phyloP scores from a whole-genome alignment of 257 asterid species.

The Parsonsia alboflavescens region DNA sequence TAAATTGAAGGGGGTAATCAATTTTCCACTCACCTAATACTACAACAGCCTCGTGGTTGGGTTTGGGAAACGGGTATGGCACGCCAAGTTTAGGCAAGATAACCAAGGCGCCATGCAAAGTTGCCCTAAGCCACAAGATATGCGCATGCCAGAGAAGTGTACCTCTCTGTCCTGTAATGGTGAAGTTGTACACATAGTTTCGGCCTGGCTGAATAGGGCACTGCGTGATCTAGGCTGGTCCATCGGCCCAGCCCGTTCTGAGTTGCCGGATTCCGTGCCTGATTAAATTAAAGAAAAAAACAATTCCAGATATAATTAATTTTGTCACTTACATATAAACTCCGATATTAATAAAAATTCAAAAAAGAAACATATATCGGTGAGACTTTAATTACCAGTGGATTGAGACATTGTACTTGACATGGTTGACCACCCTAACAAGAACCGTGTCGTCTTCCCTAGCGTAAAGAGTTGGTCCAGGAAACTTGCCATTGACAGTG shows the following conservation, averaged over 20 bases:
- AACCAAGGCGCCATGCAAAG: conserved; percentile 79
- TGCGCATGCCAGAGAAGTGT: conserved; percentile 22
- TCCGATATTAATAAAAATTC: too few relatives aligned
- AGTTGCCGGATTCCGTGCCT: conserved; percentile 61
- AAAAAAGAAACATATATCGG: too few relatives aligned
- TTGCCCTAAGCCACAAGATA: conserved; percentile 70
- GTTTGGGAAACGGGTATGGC: conserved; percentile 83
- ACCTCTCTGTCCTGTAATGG: conserved; percentile 24
- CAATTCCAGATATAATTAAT: neutral
- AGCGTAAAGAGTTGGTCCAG: conserved; percentile 83
- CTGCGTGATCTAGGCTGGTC: conserved; percentile 87
- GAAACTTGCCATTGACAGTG: conserved; percentile 64
- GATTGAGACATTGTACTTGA: too few relatives aligned
- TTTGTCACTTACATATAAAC: too few relatives aligned
- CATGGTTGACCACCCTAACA: too few relatives aligned
- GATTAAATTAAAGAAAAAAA: conserved; percentile 33
- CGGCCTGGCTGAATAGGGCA: conserved; percentile 81
- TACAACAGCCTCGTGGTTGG: conserved; percentile 61
- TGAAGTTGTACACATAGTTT: conserved; percentile 58
- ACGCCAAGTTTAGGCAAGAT: conserved; percentile 76
- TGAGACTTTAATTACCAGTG: too few relatives aligned
- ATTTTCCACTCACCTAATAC: conserved; percentile 41
- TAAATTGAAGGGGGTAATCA: too few relatives aligned
- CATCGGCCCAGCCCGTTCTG: conserved; percentile 88
- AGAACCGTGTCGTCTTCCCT: conserved; percentile 33